phyloP scores from a whole-genome alignment of 2,329 filamentous ascomycete species.

The Aspergillus phoenicis region DNA sequence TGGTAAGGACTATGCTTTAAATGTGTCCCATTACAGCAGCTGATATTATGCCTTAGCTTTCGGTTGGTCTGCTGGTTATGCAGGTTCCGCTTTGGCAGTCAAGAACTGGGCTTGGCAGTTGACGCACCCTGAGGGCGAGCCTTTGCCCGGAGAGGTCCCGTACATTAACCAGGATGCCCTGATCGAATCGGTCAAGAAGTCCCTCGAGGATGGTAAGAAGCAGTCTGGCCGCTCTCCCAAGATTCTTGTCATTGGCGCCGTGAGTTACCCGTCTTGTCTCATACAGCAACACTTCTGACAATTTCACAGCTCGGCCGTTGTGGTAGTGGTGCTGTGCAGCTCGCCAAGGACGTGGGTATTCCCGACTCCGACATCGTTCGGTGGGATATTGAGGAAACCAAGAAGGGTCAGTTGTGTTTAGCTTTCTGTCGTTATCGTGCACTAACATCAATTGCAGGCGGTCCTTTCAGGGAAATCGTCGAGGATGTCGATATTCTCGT shows the following conservation, averaged over 20 bases:
- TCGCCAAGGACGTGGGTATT: constrained; percentile 74
- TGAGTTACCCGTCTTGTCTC: constrained; percentile 36
- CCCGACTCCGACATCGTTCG: constrained; percentile 68
- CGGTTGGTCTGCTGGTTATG: constrained; percentile 73
- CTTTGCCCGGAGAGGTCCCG: constrained; percentile 63
- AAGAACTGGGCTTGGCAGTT: constrained; percentile 85
- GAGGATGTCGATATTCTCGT: constrained; percentile 71
- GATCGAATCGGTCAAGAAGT: constrained; percentile 72
- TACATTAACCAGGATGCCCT: constrained; percentile 71
- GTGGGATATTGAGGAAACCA: constrained; percentile 82
- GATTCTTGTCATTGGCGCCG: constrained; percentile 79
- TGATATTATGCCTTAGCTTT: constrained; percentile 37
- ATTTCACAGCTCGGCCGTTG: constrained; percentile 61
- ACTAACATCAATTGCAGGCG: constrained; percentile 45
- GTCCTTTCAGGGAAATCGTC: constrained; percentile 77
- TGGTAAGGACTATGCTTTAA: constrained; percentile 28
- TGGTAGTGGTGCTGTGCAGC: constrained; percentile 79
- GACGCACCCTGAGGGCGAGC: constrained; percentile 65
- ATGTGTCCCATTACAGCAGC: background rate
- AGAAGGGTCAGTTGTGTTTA: constrained; percentile 50
- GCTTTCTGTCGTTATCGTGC: background rate
- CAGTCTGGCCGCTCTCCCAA: constrained; percentile 69
- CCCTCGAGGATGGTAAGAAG: constrained; percentile 66
- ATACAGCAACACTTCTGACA: background rate
- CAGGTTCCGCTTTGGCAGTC: constrained; percentile 70